phyloP scores from a whole-genome alignment of 139 green algal species.

The Auxenochlorella protothecoides region DNA sequence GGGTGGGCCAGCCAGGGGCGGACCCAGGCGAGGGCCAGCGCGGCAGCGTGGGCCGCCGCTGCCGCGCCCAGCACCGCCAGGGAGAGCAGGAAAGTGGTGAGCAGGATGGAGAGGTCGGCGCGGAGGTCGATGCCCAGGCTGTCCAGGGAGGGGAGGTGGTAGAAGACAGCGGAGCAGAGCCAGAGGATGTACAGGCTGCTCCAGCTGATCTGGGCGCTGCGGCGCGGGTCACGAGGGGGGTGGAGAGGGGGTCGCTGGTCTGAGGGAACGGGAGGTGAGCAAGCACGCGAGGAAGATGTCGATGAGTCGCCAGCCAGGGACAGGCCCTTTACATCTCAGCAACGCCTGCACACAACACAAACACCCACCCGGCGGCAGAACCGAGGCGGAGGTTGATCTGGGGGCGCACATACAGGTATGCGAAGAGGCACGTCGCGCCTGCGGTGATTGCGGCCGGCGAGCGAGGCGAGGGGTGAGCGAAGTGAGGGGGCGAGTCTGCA shows the following conservation, averaged over 20 bases:
- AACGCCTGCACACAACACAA: too few relatives aligned
- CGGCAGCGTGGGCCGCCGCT: constrained; percentile 34
- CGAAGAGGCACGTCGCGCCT: constrained; percentile 32
- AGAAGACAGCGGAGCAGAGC: constrained; percentile 69
- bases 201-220: constrained; percentile 72
- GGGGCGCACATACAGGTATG: constrained; percentile 72
- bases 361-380: constrained; percentile 44
- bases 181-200: constrained; percentile 67
- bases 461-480: too few relatives aligned
- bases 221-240: not conserved
- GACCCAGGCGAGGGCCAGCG: constrained; percentile 28
- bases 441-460: too few relatives aligned
- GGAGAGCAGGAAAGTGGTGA: constrained; percentile 49
- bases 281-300: not conserved
- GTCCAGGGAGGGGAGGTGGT: constrained; percentile 69
- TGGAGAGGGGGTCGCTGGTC: not conserved
- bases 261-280: not conserved
- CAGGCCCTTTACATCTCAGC: too few relatives aligned
- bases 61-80: constrained; percentile 37
- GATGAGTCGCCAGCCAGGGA: not conserved
- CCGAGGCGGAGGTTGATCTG: constrained; percentile 62
- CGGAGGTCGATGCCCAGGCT: constrained; percentile 64
- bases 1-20: constrained; percentile 19
- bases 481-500: too few relatives aligned
- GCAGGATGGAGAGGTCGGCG: constrained; percentile 58